Evolutionary conservation across 108 stramenopile species (phyloP).

Genomic region (Cyclostephanos tholiformis): DNA sequence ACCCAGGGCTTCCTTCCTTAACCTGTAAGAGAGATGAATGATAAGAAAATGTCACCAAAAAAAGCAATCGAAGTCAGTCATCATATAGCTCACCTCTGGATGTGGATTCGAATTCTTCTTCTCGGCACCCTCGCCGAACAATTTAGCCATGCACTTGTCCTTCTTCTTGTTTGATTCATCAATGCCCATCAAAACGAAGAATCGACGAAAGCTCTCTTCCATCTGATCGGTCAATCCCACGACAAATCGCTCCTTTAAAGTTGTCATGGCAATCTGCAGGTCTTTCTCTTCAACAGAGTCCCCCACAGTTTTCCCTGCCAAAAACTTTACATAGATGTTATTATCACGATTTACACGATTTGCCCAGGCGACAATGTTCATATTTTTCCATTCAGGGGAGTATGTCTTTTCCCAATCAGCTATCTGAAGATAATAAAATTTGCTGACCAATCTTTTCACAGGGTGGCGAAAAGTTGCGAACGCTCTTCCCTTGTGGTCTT

Average conservation of each 20-base stretch:
- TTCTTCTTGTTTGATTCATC: constrained; percentile 22
- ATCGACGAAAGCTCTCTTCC: constrained; percentile 49
- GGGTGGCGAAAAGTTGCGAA: constrained; percentile 51
- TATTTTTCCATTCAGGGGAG: constrained; percentile 37
- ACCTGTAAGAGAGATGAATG: constrained; percentile 5
- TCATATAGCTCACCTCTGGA: neutral
- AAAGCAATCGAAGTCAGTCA: neutral
- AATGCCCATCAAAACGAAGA: constrained; percentile 42
- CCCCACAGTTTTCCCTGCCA: neutral
- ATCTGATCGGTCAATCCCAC: constrained; percentile 52
- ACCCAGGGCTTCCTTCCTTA: constrained; percentile 21
- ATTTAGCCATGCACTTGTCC: constrained; percentile 29
- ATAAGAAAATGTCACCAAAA: neutral
- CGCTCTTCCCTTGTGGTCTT: constrained; percentile 39
- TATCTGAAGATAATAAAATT: constrained; percentile 54
- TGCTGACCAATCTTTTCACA: constrained; percentile 48
- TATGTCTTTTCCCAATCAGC: constrained; percentile 61
- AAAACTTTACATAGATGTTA: constrained; percentile 1
- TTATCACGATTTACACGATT: constrained; percentile 5
- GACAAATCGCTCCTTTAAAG: constrained; percentile 47
- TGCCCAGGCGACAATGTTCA: constrained; percentile 48
- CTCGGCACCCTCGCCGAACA: constrained; percentile 14
- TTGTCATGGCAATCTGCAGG: constrained; percentile 41
- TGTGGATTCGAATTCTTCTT: constrained; percentile 7
- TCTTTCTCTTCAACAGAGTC: constrained; percentile 5